phyloP scores from a whole-genome alignment of 768 basidiomycete species.

The Psilocybe sp. region DNA sequence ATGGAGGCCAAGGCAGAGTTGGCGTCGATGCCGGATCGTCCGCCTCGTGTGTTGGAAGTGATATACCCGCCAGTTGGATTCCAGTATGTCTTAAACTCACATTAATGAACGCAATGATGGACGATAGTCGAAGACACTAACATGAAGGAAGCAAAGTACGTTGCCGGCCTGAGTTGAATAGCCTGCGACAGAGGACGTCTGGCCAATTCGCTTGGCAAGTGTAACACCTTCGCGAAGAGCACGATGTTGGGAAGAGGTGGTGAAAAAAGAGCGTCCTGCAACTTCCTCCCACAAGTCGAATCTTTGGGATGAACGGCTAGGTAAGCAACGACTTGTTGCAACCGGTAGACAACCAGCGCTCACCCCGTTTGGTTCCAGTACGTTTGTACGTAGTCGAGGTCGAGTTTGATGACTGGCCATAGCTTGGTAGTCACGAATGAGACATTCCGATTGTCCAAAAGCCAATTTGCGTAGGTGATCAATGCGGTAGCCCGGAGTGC shows the following conservation, averaged over 20 bases:
- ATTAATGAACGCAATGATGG: background rate
- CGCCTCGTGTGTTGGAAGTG: conserved; percentile 75
- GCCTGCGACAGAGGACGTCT: conserved; percentile 36
- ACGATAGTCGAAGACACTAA: conserved; percentile 12
- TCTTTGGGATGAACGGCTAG: conserved; percentile 28
- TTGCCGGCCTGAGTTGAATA: conserved; percentile 62
- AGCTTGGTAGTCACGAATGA: conserved; percentile 49
- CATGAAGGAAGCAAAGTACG: conserved; percentile 75
- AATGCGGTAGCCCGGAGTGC: conserved; percentile 70
- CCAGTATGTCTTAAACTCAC: conserved; percentile 64
- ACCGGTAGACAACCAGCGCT: conserved; percentile 10
- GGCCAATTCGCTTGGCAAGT: conserved; percentile 57
- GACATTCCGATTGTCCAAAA: conserved; percentile 47
- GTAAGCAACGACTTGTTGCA: background rate
- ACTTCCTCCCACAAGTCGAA: conserved; percentile 81
- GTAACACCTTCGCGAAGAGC: conserved; percentile 66
- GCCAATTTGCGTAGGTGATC: conserved; percentile 70
- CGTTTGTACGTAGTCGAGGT: conserved; percentile 67
- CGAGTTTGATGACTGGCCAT: conserved; percentile 72
- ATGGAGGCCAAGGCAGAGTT: conserved; percentile 75
- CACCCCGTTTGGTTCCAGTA: conserved; percentile 70
- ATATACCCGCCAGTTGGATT: conserved; percentile 57
- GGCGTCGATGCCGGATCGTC: conserved; percentile 72
- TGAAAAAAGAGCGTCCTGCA: conserved; percentile 76
- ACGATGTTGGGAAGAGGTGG: conserved; percentile 74